Conservation (phyloP, 345 rosid genomes). For the Orychophragmus violaceus region DNA sequence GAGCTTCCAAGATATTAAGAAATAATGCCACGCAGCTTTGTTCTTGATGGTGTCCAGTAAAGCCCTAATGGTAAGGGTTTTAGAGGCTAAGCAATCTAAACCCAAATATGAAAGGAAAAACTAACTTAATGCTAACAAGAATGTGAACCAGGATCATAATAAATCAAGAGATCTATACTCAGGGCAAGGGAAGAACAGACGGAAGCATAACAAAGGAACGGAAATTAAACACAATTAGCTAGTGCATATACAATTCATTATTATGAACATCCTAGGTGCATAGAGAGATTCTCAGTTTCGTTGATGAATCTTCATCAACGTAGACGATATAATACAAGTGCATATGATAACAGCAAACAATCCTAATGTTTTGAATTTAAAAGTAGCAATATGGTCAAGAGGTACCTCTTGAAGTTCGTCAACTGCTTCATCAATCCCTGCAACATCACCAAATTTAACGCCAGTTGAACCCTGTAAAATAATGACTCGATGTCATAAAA, state of each 20-base stretch:
- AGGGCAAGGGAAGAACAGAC: neutral
- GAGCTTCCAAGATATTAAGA: neutral
- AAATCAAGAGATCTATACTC: neutral
- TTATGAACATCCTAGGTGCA: neutral
- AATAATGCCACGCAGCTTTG: neutral
- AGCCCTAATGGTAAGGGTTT: neutral
- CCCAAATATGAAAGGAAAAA: neutral
- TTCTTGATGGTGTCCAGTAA: neutral
- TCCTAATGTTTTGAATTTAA: neutral
- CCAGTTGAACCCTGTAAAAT: conserved; percentile 83
- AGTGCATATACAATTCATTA: neutral
- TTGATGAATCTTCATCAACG: conserved; percentile 3
- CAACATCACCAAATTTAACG: conserved; percentile 82
- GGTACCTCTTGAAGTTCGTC: conserved; percentile 96
- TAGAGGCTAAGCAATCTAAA: neutral
- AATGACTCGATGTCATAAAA: conserved; percentile 15
- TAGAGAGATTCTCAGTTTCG: neutral
- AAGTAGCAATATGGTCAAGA: neutral
- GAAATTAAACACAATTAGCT: neutral
- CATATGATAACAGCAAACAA: neutral
- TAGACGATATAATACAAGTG: neutral
- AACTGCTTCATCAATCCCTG: conserved; percentile 97
- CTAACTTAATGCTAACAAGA: neutral
- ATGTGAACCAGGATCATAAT: neutral
- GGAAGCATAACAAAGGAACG: neutral